Conservation (phyloP, 139 green algal genomes). For the Coelastrella sp. region DNA sequence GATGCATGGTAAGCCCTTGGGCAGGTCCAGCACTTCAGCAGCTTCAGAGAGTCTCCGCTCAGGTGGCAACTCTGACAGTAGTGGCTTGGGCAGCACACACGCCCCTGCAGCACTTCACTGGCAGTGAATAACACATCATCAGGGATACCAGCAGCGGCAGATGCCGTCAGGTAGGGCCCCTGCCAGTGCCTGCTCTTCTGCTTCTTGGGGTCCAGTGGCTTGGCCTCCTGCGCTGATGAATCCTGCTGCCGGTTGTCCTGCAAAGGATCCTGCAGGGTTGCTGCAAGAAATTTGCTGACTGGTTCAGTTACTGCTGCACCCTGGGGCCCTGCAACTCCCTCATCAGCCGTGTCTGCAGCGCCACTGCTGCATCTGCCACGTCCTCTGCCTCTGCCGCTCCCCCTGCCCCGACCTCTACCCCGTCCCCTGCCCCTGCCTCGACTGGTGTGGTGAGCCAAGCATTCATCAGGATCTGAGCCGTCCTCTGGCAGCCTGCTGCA, state of each 20-base stretch:
- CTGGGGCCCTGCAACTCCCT: not conserved
- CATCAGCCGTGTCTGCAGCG: not conserved
- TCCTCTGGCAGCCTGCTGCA: not conserved
- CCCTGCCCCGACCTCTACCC: not conserved
- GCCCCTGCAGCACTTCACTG: slow-evolving; percentile 24
- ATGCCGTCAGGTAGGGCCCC: slow-evolving; percentile 4
- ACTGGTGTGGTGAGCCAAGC: not conserved
- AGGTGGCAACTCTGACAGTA: slow-evolving; percentile 30
- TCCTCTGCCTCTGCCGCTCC: not conserved
- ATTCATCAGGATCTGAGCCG: not conserved
- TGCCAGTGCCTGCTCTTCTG: slow-evolving; percentile 18
- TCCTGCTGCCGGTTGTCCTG: not conserved
- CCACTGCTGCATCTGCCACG: not conserved
- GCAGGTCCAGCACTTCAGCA: slow-evolving; percentile 28
- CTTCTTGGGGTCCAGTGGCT: slow-evolving; percentile 7
- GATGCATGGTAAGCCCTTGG: slow-evolving; percentile 20
- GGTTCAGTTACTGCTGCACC: not conserved
- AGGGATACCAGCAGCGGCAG: slow-evolving; percentile 2
- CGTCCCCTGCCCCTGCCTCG: not conserved
- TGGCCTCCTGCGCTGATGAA: not conserved
- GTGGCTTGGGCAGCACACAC: slow-evolving; percentile 31
- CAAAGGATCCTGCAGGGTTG: not conserved
- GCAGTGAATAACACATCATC: slow-evolving; percentile 34
- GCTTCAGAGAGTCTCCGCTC: slow-evolving; percentile 18
- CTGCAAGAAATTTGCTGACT: not conserved